Conservation (phyloP, 1,284 basidiomycete species). For the Tranzscheliella williamsii region DNA sequence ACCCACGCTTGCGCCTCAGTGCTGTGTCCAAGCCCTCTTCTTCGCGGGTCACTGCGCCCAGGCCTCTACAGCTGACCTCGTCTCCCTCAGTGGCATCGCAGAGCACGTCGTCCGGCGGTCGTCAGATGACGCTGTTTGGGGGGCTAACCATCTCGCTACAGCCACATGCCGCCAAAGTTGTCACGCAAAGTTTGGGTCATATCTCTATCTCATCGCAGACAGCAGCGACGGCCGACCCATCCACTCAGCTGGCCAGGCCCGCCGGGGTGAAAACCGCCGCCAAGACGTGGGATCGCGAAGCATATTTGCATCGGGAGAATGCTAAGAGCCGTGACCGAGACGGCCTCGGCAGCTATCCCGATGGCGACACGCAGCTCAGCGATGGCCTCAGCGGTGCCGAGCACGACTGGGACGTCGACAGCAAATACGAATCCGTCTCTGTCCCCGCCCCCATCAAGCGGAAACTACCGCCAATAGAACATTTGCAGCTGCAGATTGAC, state of each 20-base stretch:
- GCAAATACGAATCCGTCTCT: constrained; percentile 6
- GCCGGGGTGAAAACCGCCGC: not conserved
- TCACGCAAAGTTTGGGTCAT: constrained; percentile 22
- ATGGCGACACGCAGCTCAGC: not conserved
- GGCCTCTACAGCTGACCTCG: too few relatives aligned
- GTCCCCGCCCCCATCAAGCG: constrained; percentile 5
- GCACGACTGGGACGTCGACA: constrained; percentile 19
- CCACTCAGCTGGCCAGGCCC: not conserved
- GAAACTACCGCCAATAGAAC: constrained; percentile 8
- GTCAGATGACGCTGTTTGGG: constrained; percentile 32
- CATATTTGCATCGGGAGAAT: constrained; percentile 28
- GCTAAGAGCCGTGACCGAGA: constrained; percentile 32
- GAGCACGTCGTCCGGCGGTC: constrained; percentile 1
- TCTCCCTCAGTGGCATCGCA: too few relatives aligned
- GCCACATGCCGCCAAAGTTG: not conserved
- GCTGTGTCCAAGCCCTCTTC: too few relatives aligned
- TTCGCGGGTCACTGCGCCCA: too few relatives aligned
- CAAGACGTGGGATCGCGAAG: constrained; percentile 41
- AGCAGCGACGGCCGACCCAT: constrained; percentile 1
- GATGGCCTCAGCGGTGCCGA: not conserved
- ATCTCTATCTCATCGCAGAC: constrained; percentile 34
- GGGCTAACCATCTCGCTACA: constrained; percentile 11
- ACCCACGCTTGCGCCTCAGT: too few relatives aligned
- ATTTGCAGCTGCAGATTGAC: constrained; percentile 66
- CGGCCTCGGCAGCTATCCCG: constrained; percentile 11